phyloP scores from a whole-genome alignment of 2,329 filamentous ascomycete genomes.

The Tolypocladium paradoxum region DNA sequence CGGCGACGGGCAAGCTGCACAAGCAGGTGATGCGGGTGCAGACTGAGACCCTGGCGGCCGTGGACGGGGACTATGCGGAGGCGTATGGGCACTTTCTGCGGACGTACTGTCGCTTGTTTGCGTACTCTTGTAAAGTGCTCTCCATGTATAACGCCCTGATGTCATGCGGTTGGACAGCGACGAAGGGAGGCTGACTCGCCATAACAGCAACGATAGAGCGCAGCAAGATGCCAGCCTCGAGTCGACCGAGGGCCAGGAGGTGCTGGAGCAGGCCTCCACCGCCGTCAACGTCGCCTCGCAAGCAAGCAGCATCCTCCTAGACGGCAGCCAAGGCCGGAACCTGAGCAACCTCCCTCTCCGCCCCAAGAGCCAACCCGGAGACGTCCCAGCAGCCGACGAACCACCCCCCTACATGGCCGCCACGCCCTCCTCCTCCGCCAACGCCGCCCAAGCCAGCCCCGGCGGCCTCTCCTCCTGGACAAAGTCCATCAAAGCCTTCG shows the following conservation, averaged over 20 bases:
- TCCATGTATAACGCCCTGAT: background rate
- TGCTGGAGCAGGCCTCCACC: constrained; percentile 10
- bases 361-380: background rate
- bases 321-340: constrained; percentile 1
- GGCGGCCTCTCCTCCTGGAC: constrained; percentile 16
- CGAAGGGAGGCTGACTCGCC: background rate
- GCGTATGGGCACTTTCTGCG: background rate
- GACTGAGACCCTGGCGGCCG: constrained; percentile 8
- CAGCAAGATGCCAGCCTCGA: constrained; percentile 14
- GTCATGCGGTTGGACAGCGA: background rate
- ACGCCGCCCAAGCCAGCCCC: constrained; percentile 1
- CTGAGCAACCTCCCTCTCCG: constrained; percentile 6
- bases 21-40: constrained; percentile 24
- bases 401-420: constrained; percentile 14
- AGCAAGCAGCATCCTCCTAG: constrained; percentile 9
- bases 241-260: constrained; percentile 6
- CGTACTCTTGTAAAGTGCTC: background rate
- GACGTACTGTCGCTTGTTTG: background rate
- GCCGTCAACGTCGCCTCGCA: constrained; percentile 9
- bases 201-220: constrained; percentile 9
- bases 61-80: constrained; percentile 11
- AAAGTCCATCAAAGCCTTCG: constrained; percentile 24
- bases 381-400: no score
- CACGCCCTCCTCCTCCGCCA: constrained; percentile 5
- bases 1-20: constrained; percentile 15